Base-by-base conservation (phyloP, 257 asterid species). In the Paraleonurus japonicus region DNA sequence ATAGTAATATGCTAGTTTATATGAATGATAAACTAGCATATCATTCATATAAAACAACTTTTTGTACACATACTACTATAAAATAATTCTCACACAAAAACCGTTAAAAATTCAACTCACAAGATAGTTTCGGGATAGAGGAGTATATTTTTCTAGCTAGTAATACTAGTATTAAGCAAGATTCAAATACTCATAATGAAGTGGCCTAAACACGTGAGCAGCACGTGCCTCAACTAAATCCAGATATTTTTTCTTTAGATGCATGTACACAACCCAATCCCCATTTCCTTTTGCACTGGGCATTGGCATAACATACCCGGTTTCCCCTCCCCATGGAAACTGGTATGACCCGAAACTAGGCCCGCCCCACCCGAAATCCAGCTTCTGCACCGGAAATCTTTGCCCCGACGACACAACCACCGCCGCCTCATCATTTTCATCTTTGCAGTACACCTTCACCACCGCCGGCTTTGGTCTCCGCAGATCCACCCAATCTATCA, bases 261-360 rank as follows among this genome's bases (percentile, higher is more conserved):
- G 85, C 89, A 88, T 82, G 66, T 88, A 84, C 4, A 88, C 89
- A 27, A 88, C 35, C 92, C 96, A 85, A 64, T 85, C 92, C 5
- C 92, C 92, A 23, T 81, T 76, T 28, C 77, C 63, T 0, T 47
- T 65, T 0, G 69, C 72, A 65, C 83, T 76, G 0, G 81, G 85
- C 85, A 88, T 75, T 0, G 90, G 96, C 90, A 88, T 86, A 2
- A 89, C 89, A 47, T 85, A 86, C 72, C 90, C 96, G 0, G 88
- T 78, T 15, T 82, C 74, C 0, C 92, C 89, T 3, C 96, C 89
- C 91, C 93, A 87, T 0, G 89, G 85, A 17, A 89, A 89, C 22
- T 86, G 81, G 79, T 85, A 85, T 27, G 96, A 89, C 68, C 89
- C 93, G 72, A 89, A 79, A 4, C 47, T 72, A 13, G 88, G 88